Base-by-base conservation (phyloP, 495 filamentous ascomycete species). In the Cenococcum geophilum region DNA sequence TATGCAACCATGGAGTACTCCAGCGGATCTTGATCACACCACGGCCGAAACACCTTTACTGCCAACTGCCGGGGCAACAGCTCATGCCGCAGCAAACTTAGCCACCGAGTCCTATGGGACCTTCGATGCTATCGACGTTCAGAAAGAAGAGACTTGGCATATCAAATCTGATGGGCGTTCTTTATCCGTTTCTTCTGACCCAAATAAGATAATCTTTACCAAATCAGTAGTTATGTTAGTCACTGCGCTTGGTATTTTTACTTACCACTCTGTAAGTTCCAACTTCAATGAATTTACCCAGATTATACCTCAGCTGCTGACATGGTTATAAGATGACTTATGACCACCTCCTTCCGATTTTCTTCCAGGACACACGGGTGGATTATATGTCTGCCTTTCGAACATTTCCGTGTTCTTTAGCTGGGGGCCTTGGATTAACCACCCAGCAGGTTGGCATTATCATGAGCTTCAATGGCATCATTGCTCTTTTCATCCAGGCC, bases 291-390 rank as follows among this genome's bases (percentile, higher is more conserved):
- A 23, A 51, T 58, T 48, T 22, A n/a, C 1, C 5, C 16, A 16
- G 11, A 1, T 23, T 34, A 2, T 1, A 12, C 4, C 12, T 58
- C 23, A 12, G 4, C 18, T 59, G 22, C 23, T 55, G 4, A 64
- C 40, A 8, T 32, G 1, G 16, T 21, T 55, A 32, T 36, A 52
- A 64, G 40, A 93, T 93, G 89, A 89, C 87, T 14, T 93, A 87
- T 65, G 89, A 92, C 63, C 87, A 90, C 72, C 80, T 93, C 0
- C 74, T 93, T 37, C 89, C 89, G 5, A 92, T 93, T 27, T 93
- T 91, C 73, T 76, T 92, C 20, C 88, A 92, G 72, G 89, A 93
- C 62, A 77, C 84, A 50, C 77, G 76, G 0, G 65, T 68, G 5
- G 67, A 64, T 22, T 68, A 68, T 35, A 40, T 74, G 20, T 62